Evolutionary conservation across 2,329 filamentous ascomycete species (phyloP).

Genomic region (Ceratocystis alfenasii): DNA sequence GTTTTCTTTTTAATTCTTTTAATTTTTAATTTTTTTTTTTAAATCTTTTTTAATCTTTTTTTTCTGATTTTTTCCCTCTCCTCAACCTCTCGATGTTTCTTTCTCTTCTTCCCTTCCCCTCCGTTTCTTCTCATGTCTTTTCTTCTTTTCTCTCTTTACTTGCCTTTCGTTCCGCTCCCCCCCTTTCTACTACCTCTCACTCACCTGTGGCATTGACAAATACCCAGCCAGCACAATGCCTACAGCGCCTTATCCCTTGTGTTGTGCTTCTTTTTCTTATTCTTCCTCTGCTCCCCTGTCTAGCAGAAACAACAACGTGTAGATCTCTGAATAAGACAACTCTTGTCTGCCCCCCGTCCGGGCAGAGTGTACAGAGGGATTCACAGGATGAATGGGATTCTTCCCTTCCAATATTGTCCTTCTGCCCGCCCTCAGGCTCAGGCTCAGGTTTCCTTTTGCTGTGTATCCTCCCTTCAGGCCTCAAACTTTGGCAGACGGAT

Average conservation of each 20-base stretch:
- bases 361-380: background rate
- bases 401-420: slow-evolving; percentile 1
- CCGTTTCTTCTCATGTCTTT: too few species aligned
- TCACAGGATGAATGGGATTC: background rate
- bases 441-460: background rate
- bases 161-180: too few species aligned
- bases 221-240: too few species aligned
- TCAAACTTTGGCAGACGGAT: background rate
- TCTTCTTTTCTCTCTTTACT: background rate
- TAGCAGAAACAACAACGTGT: background rate
- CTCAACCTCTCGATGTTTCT: background rate
- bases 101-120: background rate
- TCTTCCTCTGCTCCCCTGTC: background rate
- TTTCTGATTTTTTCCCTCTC: background rate
- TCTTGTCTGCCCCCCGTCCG: background rate
- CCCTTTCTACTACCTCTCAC: too few species aligned
- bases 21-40: background rate
- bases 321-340: background rate
- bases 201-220: too few species aligned
- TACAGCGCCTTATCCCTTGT: background rate
- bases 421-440: background rate
- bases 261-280: too few species aligned
- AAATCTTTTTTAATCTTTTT: too few species aligned
- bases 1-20: background rate
- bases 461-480: background rate